phyloP scores from a whole-genome alignment of 2,329 filamentous ascomycete species.

The Alternaria alternata region DNA sequence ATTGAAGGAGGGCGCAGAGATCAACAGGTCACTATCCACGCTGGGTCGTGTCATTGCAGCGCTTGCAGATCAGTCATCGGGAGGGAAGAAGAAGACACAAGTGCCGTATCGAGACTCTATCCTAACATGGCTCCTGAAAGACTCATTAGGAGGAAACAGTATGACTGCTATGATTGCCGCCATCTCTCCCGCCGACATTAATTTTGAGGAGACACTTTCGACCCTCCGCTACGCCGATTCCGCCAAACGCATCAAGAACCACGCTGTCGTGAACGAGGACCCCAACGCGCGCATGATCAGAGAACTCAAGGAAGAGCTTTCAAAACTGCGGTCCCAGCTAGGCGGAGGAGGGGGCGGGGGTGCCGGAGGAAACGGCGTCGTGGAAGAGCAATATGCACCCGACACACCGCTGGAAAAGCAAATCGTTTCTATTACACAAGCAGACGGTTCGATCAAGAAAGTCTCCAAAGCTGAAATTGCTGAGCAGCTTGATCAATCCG shows the following conservation, averaged over 20 bases:
- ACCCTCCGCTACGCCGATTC: slow-evolving; percentile 96
- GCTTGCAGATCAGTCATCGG: slow-evolving; percentile 83
- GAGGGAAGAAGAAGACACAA: slow-evolving; percentile 77
- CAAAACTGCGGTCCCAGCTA: slow-evolving; percentile 85
- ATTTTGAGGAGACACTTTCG: slow-evolving; percentile 96
- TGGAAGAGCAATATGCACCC: slow-evolving; percentile 83
- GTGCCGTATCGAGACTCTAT: slow-evolving; percentile 98
- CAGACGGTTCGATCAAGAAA: slow-evolving; percentile 88
- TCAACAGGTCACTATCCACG: slow-evolving; percentile 95
- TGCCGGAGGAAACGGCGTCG: slow-evolving; percentile 53
- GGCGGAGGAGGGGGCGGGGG: slow-evolving; percentile 53
- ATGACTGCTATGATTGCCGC: slow-evolving; percentile 99
- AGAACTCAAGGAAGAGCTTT: slow-evolving; percentile 93
- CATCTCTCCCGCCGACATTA: slow-evolving; percentile 97
- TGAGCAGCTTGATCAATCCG: slow-evolving; percentile 93
- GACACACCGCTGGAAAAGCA: slow-evolving; percentile 94
- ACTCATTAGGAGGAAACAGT: slow-evolving; percentile 96
- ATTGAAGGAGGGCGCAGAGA: slow-evolving; percentile 96
- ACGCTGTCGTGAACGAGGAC: slow-evolving; percentile 98
- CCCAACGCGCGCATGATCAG: slow-evolving; percentile 98
- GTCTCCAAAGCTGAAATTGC: slow-evolving; percentile 98
- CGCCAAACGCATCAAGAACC: slow-evolving; percentile 99
- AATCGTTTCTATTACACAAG: slow-evolving; percentile 89
- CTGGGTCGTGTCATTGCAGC: slow-evolving; percentile 97
- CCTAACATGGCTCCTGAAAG: slow-evolving; percentile 94